Conservation (phyloP, 2,329 filamentous ascomycete genomes). For the Colletotrichum lupini region DNA sequence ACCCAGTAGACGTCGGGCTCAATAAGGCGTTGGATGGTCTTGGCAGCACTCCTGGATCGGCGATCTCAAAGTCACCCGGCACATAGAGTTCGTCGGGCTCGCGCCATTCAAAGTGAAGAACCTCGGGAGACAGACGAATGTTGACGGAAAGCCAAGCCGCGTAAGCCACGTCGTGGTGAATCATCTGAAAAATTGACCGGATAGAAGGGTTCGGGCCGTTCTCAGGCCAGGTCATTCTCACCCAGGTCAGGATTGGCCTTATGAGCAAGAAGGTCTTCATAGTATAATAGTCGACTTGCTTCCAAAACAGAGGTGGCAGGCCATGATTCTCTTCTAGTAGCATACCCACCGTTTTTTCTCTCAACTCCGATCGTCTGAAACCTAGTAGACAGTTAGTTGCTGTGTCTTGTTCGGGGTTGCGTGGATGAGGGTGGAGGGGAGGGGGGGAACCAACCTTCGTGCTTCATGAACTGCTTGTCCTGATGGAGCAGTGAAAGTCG, state of each 20-base stretch:
- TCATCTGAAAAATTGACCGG: conserved; percentile 9
- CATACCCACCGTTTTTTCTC: conserved; percentile 40
- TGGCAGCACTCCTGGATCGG: conserved; percentile 12
- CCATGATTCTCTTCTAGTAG: conserved; percentile 39
- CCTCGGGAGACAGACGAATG: conserved; percentile 40
- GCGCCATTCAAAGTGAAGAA: conserved; percentile 41
- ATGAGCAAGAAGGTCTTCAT: conserved; percentile 39
- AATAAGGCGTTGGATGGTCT: background rate
- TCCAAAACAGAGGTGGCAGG: conserved; percentile 44
- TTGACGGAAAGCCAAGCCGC: conserved; percentile 46
- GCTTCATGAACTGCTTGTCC: conserved; percentile 40
- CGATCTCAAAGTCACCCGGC: conserved; percentile 38
- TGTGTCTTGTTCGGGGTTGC: background rate
- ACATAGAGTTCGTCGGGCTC: conserved; percentile 42
- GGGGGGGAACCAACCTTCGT: conserved; percentile 42
- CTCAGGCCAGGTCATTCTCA: conserved; percentile 23
- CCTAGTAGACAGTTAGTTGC: conserved; percentile 37
- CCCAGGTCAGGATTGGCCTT: conserved; percentile 39
- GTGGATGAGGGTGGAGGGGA: background rate
- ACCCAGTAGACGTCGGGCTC: background rate
- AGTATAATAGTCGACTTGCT: conserved; percentile 43
- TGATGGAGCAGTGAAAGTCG: conserved; percentile 36
- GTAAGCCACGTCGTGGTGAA: conserved; percentile 45
- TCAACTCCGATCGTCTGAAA: conserved; percentile 43
- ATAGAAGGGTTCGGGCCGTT: background rate